Evolutionary conservation across 148 eudicot species (phyloP).

Genomic region (Cornus suecica): DNA sequence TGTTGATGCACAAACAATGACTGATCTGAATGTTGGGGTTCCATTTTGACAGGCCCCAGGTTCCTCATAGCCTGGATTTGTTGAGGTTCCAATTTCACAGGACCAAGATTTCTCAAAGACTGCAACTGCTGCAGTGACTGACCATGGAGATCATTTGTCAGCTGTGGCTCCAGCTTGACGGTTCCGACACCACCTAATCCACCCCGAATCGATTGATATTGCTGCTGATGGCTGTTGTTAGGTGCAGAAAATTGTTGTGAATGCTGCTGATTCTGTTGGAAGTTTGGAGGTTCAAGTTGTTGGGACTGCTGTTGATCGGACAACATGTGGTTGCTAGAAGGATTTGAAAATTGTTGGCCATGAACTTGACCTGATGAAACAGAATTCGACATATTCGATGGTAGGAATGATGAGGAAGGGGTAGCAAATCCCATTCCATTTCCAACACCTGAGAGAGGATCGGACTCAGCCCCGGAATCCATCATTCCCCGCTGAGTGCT

Average conservation of each 20-base stretch:
- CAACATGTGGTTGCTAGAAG: constrained; percentile 52
- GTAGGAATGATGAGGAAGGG: constrained; percentile 46
- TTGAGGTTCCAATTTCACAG: constrained; percentile 75
- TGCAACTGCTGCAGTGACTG: constrained; percentile 52
- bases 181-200: constrained; percentile 52
- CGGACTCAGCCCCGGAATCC: constrained; percentile 67
- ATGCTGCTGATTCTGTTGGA: constrained; percentile 59
- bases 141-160: constrained; percentile 43
- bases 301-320: constrained; percentile 61
- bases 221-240: constrained; percentile 43
- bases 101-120: constrained; percentile 56
- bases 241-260: constrained; percentile 43
- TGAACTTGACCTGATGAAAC: constrained; percentile 51
- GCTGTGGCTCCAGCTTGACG: constrained; percentile 63
- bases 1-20: constrained; percentile 75
- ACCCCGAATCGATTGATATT: constrained; percentile 50
- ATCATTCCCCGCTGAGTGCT: constrained; percentile 48
- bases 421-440: constrained; percentile 72
- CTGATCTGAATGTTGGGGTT: constrained; percentile 74
- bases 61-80: constrained; percentile 60
- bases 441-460: constrained; percentile 55
- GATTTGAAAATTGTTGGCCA: constrained; percentile 46
- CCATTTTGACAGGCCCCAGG: constrained; percentile 63
- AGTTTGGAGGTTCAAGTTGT: constrained; percentile 50
- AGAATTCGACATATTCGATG: constrained; percentile 39